Conservation (phyloP, 1,284 basidiomycete species). For the Malassezia furfur region DNA sequence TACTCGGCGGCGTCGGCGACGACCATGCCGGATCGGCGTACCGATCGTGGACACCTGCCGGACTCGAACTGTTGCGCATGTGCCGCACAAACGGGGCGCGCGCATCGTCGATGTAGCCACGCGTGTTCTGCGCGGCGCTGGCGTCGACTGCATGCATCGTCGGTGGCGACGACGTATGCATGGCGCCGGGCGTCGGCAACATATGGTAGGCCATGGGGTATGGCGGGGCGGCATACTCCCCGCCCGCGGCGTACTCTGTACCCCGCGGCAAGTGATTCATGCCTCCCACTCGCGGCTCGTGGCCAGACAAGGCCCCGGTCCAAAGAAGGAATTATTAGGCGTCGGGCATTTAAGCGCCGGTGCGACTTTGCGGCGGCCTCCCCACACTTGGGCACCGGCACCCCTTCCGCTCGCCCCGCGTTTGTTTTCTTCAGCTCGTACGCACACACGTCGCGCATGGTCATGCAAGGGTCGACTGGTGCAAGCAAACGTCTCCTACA, state of each 20-base stretch:
- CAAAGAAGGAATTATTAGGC: too few relatives aligned
- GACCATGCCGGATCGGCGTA: neutral
- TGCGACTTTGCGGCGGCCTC: too few relatives aligned
- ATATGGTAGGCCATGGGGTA: neutral
- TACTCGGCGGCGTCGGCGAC: neutral
- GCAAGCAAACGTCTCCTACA: conserved; percentile 9
- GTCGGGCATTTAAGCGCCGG: too few relatives aligned
- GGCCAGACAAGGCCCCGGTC: too few relatives aligned
- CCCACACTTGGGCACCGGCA: too few relatives aligned
- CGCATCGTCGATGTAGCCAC: neutral
- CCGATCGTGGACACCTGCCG: neutral
- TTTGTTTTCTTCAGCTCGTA: too few relatives aligned
- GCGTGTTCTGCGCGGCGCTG: neutral
- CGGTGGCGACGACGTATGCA: neutral
- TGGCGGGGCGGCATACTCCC: neutral
- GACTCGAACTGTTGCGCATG: neutral
- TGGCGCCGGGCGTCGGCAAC: neutral
- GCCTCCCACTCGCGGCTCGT: neutral
- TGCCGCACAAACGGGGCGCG: neutral
- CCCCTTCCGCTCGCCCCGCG: too few relatives aligned
- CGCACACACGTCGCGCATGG: too few relatives aligned
- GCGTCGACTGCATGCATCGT: neutral
- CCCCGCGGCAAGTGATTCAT: neutral
- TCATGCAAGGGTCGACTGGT: too few relatives aligned
- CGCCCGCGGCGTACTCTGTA: neutral